Conservation (phyloP, 148 eudicot genomes). For the Pouteria glomerata region DNA sequence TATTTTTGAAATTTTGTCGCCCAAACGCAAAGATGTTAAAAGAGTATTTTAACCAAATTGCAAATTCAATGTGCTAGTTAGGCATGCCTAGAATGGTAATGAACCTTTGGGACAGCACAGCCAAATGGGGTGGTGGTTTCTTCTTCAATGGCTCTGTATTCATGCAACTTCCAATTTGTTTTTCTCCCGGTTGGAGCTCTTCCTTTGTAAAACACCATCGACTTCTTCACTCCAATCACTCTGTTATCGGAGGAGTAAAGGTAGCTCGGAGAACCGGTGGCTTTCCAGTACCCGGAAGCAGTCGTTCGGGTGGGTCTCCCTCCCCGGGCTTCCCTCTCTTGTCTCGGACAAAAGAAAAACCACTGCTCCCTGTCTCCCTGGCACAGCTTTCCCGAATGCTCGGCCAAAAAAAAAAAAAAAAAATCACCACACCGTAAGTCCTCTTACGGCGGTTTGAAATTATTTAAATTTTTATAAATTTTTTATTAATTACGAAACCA, state of each 20-base stretch:
- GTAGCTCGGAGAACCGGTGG: constrained; percentile 47
- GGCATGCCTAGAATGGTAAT: neutral
- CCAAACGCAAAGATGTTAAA: no score
- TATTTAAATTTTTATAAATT: no score
- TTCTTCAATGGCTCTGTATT: constrained; percentile 39
- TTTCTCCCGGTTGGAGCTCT: constrained; percentile 46
- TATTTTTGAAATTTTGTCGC: neutral
- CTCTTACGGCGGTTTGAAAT: no score
- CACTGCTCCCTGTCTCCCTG: constrained; percentile 46
- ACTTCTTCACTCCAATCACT: constrained; percentile 50
- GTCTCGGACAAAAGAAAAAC: constrained; percentile 49
- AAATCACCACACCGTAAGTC: neutral
- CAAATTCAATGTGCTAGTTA: no score
- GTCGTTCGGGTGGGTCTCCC: constrained; percentile 50
- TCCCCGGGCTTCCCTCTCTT: constrained; percentile 51
- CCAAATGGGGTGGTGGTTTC: constrained; percentile 12
- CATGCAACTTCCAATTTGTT: constrained; percentile 62
- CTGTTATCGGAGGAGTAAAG: constrained; percentile 33
- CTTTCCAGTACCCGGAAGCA: constrained; percentile 54
- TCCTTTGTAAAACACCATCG: constrained; percentile 57
- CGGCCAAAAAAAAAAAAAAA: constrained; percentile 10
- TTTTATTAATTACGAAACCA: no score
- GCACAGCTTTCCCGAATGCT: constrained; percentile 39
- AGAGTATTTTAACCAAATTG: no score
- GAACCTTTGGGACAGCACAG: constrained; percentile 32